Base-by-base conservation (phyloP, 192 early-diverging fungal species). In the Helicostylum pulchrum region DNA sequence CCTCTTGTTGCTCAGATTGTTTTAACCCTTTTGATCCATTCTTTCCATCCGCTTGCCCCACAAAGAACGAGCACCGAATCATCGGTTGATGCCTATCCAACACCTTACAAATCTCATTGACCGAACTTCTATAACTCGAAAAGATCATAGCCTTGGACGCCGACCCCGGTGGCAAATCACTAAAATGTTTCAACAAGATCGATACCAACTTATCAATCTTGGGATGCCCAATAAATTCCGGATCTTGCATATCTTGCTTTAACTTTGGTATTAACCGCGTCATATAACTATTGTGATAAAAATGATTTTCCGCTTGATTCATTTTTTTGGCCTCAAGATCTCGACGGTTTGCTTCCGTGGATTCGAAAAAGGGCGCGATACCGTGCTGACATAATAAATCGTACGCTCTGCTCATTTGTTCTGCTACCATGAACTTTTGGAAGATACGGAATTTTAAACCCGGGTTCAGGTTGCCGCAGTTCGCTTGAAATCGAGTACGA, bases 1-100 rank as follows among this genome's bases (percentile, higher is more conserved):
- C 88, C 77, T 87, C 80, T 34, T 92, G 79, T 71, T 97, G 94
- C 66, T 93, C 88, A 55, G 90, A 90, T 57, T 96, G 95, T 8
- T 87, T 83, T 49, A 90, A 81, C 0, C 95, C 94, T 61, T 91
- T 93, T 23, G 68, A 73, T 7, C 78, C 80, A 17, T 66, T 70
- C 46, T 79, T 81, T 4, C 61, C 66, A 4, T 68, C 57, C 1
- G 77, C 75, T 64, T 97, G 95, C 0, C 95, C 95, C 32, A 97
- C 86, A 80, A 97, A 97, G 5, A 76, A 76, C 63, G 85, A 84
- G 11, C 84, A 80, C 17, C 80, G 74, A 7, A 94, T 77, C 62
- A 90, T 52, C 0, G 95, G 93, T 7, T 79, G 64, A 60, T 93
- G 87, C 11, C 71, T 39, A 31, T 73, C 52, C 39, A 97, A 63